Conservation (phyloP, 441 rosid species). For the Manihot esculenta region DNA sequence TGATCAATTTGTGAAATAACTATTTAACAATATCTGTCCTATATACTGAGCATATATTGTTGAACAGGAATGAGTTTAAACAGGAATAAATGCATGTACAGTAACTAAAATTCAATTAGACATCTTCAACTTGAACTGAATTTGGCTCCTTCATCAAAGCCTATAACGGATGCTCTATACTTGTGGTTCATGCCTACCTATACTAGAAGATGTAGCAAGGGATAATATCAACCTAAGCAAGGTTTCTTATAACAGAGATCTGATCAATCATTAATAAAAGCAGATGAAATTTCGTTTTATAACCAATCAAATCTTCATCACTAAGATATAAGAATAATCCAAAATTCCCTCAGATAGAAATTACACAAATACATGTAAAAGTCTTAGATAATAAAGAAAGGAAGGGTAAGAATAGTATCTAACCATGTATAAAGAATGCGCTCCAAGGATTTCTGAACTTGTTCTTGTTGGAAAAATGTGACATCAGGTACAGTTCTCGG, state of each 20-base stretch:
- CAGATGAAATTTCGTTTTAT: not conserved
- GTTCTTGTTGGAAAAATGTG: conserved; percentile 87
- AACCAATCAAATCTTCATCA: not conserved
- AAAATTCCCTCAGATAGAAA: not conserved
- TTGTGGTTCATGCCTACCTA: not conserved
- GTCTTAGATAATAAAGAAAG: not conserved
- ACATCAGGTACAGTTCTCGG: conserved; percentile 99
- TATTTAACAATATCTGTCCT: not conserved
- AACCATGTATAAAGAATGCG: conserved; percentile 96
- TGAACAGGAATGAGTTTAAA: not conserved
- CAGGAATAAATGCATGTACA: not conserved
- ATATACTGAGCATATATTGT: not conserved
- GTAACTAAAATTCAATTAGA: not conserved
- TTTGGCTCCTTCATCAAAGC: not conserved
- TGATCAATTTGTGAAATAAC: not conserved
- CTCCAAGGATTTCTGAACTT: conserved; percentile 97
- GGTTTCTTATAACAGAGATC: not conserved
- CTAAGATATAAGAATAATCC: not conserved
- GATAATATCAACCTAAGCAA: too few relatives aligned
- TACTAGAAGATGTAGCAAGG: not conserved
- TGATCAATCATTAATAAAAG: not conserved
- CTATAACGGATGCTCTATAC: not conserved
- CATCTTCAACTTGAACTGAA: not conserved
- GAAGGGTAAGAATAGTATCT: conserved; percentile 25
- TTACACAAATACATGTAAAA: conserved; percentile 2